These are phyloP conservation scores for Plasmodium yoelii DNA, from an alignment of 169 alveolate genomes.

Conservation along the genomic window DNA sequence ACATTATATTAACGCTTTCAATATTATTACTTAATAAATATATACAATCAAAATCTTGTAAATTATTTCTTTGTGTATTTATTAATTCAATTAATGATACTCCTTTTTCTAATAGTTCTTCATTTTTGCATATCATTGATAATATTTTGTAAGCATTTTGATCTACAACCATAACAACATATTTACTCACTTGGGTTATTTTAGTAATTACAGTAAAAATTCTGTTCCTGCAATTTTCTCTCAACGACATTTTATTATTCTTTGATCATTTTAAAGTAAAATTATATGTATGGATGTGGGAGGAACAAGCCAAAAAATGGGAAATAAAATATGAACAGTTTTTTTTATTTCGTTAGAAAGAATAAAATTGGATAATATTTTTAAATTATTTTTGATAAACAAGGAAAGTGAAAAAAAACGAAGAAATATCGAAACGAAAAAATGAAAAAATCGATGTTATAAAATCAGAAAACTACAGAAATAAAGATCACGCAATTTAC, in stretches of 20 bases:
- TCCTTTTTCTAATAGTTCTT: conserved; percentile 88
- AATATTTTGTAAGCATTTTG: conserved; percentile 79
- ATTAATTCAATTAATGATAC: conserved; percentile 86
- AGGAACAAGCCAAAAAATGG: background rate
- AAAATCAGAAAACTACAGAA: too few relatives aligned
- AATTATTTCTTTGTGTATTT: conserved; percentile 81
- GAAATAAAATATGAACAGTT: background rate
- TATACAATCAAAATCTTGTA: conserved; percentile 81
- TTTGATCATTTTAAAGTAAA: background rate
- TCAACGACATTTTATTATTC: conserved; percentile 36
- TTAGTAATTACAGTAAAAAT: conserved; percentile 80
- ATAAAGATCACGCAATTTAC: too few relatives aligned
- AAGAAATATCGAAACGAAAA: too few relatives aligned
- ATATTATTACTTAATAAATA: conserved; percentile 81
- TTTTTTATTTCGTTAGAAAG: background rate
- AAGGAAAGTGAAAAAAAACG: too few relatives aligned
- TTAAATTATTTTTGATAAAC: too few relatives aligned
- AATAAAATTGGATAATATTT: too few relatives aligned
- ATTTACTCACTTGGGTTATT: conserved; percentile 79
- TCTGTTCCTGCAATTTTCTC: conserved; percentile 33
- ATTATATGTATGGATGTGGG: background rate
- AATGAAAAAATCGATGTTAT: too few relatives aligned
- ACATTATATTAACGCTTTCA: conserved; percentile 43
- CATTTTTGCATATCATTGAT: conserved; percentile 87
- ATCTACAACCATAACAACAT: conserved; percentile 86